phyloP scores from a whole-genome alignment of 192 early-diverging fungal genomes.

The Coemansia sp. region DNA sequence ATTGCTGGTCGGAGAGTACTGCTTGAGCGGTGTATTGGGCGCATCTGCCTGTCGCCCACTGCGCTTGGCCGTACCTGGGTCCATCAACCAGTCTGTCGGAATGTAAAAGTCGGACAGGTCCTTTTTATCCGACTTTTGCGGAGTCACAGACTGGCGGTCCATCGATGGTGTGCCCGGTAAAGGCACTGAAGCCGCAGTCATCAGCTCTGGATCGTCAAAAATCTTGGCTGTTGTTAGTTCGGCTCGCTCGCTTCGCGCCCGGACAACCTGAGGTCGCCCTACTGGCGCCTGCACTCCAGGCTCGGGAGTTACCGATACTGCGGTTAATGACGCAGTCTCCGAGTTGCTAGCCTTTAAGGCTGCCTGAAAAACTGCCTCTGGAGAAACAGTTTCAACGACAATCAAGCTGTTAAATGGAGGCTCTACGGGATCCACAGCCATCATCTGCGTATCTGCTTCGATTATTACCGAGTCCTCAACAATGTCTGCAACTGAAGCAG shows the following conservation, averaged over 20 bases:
- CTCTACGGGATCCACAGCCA: neutral
- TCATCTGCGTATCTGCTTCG: neutral
- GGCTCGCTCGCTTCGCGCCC: slow-evolving; percentile 9
- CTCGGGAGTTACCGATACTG: neutral
- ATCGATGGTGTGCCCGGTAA: slow-evolving; percentile 40
- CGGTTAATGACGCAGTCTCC: neutral
- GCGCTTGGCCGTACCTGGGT: slow-evolving; percentile 23
- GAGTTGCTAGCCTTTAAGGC: neutral
- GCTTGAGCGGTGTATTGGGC: slow-evolving; percentile 18
- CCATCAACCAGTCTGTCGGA: slow-evolving; percentile 54
- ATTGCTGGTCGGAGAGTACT: slow-evolving; percentile 8
- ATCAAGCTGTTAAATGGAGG: neutral
- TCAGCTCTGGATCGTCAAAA: slow-evolving; percentile 39
- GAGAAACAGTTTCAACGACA: slow-evolving; percentile 5
- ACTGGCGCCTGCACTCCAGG: neutral
- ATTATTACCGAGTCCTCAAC: neutral
- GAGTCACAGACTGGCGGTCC: slow-evolving; percentile 21
- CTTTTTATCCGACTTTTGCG: neutral
- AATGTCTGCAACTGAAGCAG: neutral
- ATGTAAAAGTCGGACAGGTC: slow-evolving; percentile 39
- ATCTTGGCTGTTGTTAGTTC: slow-evolving; percentile 45
- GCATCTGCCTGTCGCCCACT: slow-evolving; percentile 2
- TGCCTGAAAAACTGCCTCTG: slow-evolving; percentile 9
- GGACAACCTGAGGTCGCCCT: neutral
- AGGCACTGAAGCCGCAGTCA: slow-evolving; percentile 48